These are phyloP conservation scores for Podochytrium sp. DNA, from an alignment of 192 early-diverging fungal genomes.

Conservation along the genomic window DNA sequence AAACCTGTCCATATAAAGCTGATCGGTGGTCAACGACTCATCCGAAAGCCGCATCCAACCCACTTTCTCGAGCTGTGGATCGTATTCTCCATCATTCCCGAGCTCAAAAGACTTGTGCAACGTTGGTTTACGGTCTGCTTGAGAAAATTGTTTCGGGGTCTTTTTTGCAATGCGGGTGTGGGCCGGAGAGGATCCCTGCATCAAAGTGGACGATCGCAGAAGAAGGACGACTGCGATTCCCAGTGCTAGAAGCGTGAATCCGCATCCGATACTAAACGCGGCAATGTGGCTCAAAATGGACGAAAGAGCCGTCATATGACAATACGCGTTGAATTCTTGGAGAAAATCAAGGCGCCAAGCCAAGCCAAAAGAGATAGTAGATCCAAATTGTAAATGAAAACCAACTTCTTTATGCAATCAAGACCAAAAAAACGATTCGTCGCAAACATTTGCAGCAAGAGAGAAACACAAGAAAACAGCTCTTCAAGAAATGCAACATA, in stretches of 20 bases:
- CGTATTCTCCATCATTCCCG: slow-evolving; percentile 16
- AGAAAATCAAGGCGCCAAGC: too few species aligned
- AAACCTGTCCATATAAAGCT: slow-evolving; percentile 40
- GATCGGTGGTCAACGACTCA: slow-evolving; percentile 18
- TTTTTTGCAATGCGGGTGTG: not conserved
- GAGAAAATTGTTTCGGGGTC: not conserved
- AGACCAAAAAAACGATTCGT: too few species aligned
- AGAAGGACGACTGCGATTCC: not conserved
- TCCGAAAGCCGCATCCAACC: slow-evolving; percentile 46
- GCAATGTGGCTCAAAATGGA: not conserved
- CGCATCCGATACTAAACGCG: not conserved
- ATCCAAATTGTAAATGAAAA: too few species aligned
- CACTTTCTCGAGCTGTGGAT: slow-evolving; percentile 33
- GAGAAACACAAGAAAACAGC: too few species aligned
- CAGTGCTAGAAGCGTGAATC: not conserved
- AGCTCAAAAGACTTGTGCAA: not conserved
- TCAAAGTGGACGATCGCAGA: not conserved
- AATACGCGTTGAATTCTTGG: too few species aligned
- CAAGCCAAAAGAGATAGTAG: too few species aligned
- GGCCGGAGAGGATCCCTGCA: not conserved
- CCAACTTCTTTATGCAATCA: too few species aligned
- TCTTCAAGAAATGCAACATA: too few species aligned
- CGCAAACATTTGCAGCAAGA: too few species aligned
- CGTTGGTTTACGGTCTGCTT: not conserved
- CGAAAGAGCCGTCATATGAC: too few species aligned